Percentiles rank a stretch among this genome's conserved stretches.
Evolutionary conservation across 1,284 basidiomycete species (phyloP).

Genomic region (Coniophora puteana): DNA sequence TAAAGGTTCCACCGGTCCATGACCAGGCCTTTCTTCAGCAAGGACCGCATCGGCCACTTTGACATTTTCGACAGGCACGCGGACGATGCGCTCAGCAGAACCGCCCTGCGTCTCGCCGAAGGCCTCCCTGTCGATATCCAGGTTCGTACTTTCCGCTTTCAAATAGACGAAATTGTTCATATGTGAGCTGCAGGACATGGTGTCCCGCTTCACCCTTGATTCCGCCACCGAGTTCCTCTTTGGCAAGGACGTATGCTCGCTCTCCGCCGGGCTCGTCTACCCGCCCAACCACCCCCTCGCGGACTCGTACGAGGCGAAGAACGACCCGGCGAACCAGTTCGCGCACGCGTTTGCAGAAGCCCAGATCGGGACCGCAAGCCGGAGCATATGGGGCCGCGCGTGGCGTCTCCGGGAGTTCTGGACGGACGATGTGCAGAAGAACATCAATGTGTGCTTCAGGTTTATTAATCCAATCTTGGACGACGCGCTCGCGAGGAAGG

Average conservation of each 20-base stretch:
- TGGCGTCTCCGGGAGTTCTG: constrained; percentile 33
- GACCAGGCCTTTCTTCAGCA: constrained; percentile 53
- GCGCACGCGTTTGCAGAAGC: constrained; percentile 27
- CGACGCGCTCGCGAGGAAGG: constrained; percentile 25
- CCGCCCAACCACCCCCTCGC: constrained; percentile 16
- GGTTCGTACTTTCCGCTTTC: constrained; percentile 19
- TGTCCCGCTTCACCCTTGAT: constrained; percentile 39
- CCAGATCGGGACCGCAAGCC: constrained; percentile 19
- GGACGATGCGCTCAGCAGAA: constrained; percentile 33
- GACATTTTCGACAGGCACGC: constrained; percentile 49
- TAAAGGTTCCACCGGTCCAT: constrained; percentile 51
- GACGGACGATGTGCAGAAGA: constrained; percentile 25
- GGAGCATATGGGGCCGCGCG: constrained; percentile 16
- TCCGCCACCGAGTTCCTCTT: constrained; percentile 38
- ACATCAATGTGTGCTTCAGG: constrained; percentile 29
- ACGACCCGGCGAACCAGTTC: constrained; percentile 30
- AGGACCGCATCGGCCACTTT: constrained; percentile 49
- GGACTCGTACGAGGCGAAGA: constrained; percentile 3
- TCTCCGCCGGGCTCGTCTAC: constrained; percentile 27
- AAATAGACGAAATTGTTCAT: neutral
- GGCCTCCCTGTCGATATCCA: constrained; percentile 50
- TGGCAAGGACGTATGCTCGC: constrained; percentile 27
- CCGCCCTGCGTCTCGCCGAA: constrained; percentile 36
- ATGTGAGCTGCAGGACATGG: constrained; percentile 26
- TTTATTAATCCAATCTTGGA: constrained; percentile 33